A percentile compares a stretch with the other conserved stretches of the same genome.
Evolutionary conservation across 1,284 basidiomycete species (phyloP).

Genomic region (Ustilago crameri): DNA sequence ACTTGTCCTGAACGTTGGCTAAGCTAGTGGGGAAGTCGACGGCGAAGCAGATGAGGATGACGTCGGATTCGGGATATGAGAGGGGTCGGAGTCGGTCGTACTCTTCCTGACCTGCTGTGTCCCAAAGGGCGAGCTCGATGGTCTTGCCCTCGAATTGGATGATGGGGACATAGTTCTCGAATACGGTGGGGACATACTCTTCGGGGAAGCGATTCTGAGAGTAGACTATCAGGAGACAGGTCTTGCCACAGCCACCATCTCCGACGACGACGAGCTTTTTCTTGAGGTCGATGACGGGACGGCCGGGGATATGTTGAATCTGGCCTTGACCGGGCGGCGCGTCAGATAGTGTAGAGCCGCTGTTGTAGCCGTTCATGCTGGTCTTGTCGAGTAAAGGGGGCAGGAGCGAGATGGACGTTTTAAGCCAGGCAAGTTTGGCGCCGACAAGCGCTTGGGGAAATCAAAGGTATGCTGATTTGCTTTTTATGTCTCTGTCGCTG

Average conservation of each 20-base stretch:
- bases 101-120: slow-evolving; percentile 91
- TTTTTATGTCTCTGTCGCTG: too few species aligned
- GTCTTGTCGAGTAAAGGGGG: not conserved
- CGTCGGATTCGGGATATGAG: slow-evolving; percentile 89
- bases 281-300: slow-evolving; percentile 57
- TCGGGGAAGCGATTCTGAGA: slow-evolving; percentile 97
- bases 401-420: too few species aligned
- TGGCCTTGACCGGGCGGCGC: slow-evolving; percentile 47
- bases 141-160: slow-evolving; percentile 91
- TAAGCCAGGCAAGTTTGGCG: too few species aligned
- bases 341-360: slow-evolving; percentile 46
- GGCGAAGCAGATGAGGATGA: slow-evolving; percentile 92
- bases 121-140: slow-evolving; percentile 92
- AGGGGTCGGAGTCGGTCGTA: slow-evolving; percentile 73
- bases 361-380: slow-evolving; percentile 46
- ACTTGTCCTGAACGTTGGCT: slow-evolving; percentile 95
- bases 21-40: slow-evolving; percentile 90
- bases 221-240: slow-evolving; percentile 78
- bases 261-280: slow-evolving; percentile 74
- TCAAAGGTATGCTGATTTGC: too few species aligned
- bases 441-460: too few species aligned
- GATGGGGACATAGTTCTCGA: slow-evolving; percentile 88
- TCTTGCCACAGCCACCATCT: slow-evolving; percentile 82
- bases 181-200: slow-evolving; percentile 93
- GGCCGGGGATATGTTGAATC: slow-evolving; percentile 42